Conservation (phyloP, 139 green algal species). For the Trebouxia sp. region DNA sequence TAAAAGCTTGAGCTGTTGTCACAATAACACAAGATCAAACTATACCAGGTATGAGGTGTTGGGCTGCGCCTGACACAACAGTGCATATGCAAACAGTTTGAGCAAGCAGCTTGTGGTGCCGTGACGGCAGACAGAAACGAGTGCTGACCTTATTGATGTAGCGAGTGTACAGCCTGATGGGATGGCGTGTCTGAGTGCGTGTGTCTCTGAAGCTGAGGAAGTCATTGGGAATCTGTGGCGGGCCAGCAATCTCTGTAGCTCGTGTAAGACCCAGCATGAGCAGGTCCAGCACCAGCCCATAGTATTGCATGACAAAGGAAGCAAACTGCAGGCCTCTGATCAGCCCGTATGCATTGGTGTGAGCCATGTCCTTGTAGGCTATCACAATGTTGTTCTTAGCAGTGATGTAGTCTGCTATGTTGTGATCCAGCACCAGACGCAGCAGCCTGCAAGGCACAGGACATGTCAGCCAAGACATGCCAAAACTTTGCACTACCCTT, state of each 20-base stretch:
- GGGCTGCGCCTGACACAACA: too few species aligned
- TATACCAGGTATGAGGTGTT: too few species aligned
- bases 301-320: conserved; percentile 94
- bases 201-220: conserved; percentile 94
- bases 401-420: conserved; percentile 99
- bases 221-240: conserved; percentile 93
- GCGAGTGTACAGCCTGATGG: conserved; percentile 96
- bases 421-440: conserved; percentile 97
- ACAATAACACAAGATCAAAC: too few species aligned
- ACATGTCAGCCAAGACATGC: background rate
- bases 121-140: background rate
- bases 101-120: background rate
- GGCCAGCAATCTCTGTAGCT: conserved; percentile 92
- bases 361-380: conserved; percentile 98
- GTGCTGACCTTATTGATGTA: conserved; percentile 86
- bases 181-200: conserved; percentile 88
- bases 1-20: too few species aligned
- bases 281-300: conserved; percentile 96
- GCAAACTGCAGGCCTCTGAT: conserved; percentile 98
- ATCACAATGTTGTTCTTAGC: conserved; percentile 77
- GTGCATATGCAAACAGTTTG: background rate
- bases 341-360: conserved; percentile 98
- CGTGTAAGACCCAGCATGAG: conserved; percentile 96
- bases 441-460: conserved; percentile 70
- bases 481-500: too few species aligned